Percentiles rank a stretch among this genome's conserved stretches.
Conservation (phyloP, 768 basidiomycete species). For the Lactarius sanguifluus region DNA sequence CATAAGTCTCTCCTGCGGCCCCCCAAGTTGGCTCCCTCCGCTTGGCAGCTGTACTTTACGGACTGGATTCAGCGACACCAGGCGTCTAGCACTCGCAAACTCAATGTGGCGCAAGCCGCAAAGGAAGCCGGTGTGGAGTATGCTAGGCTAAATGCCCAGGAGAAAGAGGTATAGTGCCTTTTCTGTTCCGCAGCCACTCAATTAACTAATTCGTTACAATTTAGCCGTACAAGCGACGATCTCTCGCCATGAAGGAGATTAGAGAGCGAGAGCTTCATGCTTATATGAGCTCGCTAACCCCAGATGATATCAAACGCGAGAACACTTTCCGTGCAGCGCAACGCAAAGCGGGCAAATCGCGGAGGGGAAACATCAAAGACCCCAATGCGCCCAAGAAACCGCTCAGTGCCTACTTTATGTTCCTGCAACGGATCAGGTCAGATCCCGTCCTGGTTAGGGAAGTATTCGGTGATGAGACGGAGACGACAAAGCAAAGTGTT, state of each 20-base stretch:
- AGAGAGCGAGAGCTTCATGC: conserved; percentile 78
- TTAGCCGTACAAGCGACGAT: conserved; percentile 84
- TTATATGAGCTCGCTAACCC: conserved; percentile 87
- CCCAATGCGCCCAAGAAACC: conserved; percentile 97
- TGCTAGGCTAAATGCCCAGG: conserved; percentile 68
- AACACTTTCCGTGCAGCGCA: conserved; percentile 89
- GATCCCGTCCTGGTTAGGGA: conserved; percentile 70
- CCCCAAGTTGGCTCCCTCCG: conserved; percentile 89
- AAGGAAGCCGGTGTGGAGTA: conserved; percentile 94
- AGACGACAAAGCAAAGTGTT: conserved; percentile 94
- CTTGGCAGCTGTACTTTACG: conserved; percentile 96
- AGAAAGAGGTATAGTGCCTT: conserved; percentile 69
- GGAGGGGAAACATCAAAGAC: conserved; percentile 94
- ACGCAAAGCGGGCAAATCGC: conserved; percentile 88
- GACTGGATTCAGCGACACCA: conserved; percentile 92
- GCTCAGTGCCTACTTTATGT: conserved; percentile 92
- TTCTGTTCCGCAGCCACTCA: conserved; percentile 30
- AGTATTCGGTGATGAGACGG: conserved; percentile 87
- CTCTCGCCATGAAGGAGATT: conserved; percentile 79
- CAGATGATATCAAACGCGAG: conserved; percentile 93
- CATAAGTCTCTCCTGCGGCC: conserved; percentile 79
- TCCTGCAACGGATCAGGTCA: conserved; percentile 85
- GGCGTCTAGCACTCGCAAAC: conserved; percentile 74
- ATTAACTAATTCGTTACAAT: conserved; percentile 29
- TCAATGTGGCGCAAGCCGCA: conserved; percentile 93